Evolutionary conservation across 78 protist species (phyloP), one percentile per base, ranked within the genome.

Genomic region (Dictyostelium citrinum): DNA sequence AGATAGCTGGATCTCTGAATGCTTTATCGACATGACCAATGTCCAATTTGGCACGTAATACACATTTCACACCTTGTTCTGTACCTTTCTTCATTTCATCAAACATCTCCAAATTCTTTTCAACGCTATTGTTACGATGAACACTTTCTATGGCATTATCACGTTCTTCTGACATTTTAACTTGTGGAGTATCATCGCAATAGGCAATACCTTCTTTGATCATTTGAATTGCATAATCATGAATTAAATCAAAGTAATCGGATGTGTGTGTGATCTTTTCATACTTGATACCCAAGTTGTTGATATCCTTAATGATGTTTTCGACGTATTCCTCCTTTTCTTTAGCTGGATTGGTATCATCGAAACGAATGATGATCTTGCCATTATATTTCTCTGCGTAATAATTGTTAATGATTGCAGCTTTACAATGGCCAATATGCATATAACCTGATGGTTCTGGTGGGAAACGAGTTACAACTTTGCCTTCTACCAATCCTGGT

Each of bases 371-470:
- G 72, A 98, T 41, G 80, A 97, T 74, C 74, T 77, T 90, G 49
- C 99, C 99, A 70, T 98, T 74, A 96, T 95, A 98, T 45, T 82
- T 29, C 31, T 37, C 41, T 0, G 99, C 99, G 12, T 95, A 98
- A 82, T 94, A 83, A 33, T 90, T 76, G 93, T 98, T 97, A 45
- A 99, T 82, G 45, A 99, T 61, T 8, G 98, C 99, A 4, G 99
- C 99, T 95, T 99, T 99, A 79, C 98, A 96, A 96, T 99, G 99
- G 9, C 99, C 99, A 37, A 99, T 96, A 95, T 99, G 99, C 24
- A 99, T 81, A 83, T 91, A 99, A 7, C 99, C 99, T 33, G 96
- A 82, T 43, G 99, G 99, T 95, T 99, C 99, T 5, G 99, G 99
- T 71, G 99, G 99, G 98, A 99, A 99, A 55, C 99, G 97, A 16